A percentile compares a stretch with the other conserved stretches of the same genome.
Evolutionary conservation across 2,329 filamentous ascomycete genomes (phyloP).

Genomic region (Fusarium foetens): DNA sequence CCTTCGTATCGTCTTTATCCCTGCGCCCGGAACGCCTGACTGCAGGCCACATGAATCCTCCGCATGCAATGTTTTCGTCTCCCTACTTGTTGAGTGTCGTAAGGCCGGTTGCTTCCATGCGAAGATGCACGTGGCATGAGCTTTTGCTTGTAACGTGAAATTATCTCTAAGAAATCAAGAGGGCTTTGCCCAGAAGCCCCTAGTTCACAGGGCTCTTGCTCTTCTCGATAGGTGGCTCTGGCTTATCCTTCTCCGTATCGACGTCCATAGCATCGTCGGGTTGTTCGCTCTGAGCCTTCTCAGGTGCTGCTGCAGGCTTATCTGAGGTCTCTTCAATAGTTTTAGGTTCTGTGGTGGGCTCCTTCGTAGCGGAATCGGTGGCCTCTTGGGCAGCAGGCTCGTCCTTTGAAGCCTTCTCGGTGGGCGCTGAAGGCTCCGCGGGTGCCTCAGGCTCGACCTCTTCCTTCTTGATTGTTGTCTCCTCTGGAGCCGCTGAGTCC

Average conservation of each 20-base stretch:
- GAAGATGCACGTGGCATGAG: conserved; percentile 19
- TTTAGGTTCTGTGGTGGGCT: conserved; percentile 26
- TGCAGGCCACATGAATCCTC: conserved; percentile 34
- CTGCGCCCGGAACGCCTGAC: conserved; percentile 45
- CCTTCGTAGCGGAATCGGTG: conserved; percentile 23
- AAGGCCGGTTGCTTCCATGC: conserved; percentile 4
- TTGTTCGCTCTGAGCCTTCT: conserved; percentile 37
- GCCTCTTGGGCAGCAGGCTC: conserved; percentile 18
- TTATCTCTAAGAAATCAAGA: conserved; percentile 21
- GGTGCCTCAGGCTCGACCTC: conserved; percentile 37
- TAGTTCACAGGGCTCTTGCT: conserved; percentile 43
- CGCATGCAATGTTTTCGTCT: conserved; percentile 19
- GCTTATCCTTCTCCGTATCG: conserved; percentile 47
- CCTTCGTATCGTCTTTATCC: conserved; percentile 29
- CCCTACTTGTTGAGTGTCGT: neutral
- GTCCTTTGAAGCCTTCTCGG: conserved; percentile 37
- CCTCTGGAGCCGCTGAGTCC: conserved; percentile 46
- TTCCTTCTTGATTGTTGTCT: conserved; percentile 41
- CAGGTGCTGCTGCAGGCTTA: conserved; percentile 24
- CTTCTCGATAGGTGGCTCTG: conserved; percentile 41
- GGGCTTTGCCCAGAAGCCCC: neutral
- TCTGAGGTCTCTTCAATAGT: conserved; percentile 32
- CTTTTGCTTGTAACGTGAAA: conserved; percentile 26
- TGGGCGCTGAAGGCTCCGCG: conserved; percentile 12
- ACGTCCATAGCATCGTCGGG: conserved; percentile 49